Base-by-base conservation (phyloP, 176 grass and related monocot species). In the Paspalum vaginatum region DNA sequence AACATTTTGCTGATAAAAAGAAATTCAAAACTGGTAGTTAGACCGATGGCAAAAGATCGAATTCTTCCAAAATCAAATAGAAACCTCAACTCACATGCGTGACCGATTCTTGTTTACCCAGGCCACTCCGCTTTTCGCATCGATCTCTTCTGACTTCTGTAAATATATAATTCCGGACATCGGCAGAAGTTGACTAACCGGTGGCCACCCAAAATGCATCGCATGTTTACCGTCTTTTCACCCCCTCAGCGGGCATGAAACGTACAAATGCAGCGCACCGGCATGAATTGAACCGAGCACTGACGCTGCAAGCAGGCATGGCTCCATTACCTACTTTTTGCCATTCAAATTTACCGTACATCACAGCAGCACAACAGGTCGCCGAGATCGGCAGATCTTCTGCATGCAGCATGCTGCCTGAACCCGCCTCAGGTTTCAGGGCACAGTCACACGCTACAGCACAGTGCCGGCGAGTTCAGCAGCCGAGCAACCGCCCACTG, bases 151-250 rank as follows among this genome's bases (percentile, higher is more conserved):
- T n/a, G n/a, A n/a, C 32, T 32, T 32, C 32, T 56, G 55, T 22
- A 58, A 58, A 21, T 4, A n/a, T 43, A n/a, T 10, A 44, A 9
- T 67, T 44, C 39, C 64, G 10, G 18, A 24, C 22, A 58, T 24
- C 18, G 21, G 0, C 67, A 16, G 12, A 69, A 70, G 67, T 70
- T 70, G 67, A 70, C 67, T 27, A 26, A 1, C 44, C 9, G 12
- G 21, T 70, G 67, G 45, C 67, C 67, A 14, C 7, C 67, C 67
- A 70, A 70, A 49, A 70, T 70, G 67, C 67, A 26, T 15, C 22
- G 44, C 67, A 70, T 70, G 44, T 69, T 9, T 67, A 43, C 20
- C 5, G 9, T 43, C 10, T 22, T 45, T 68, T 49, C 12, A 17
- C 6, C 14, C 14, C 16, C 7, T 48, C 67, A 26, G 21, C 66